Base-by-base conservation (phyloP, 148 eudicot genomes). In the Nepenthes mirabilis region DNA sequence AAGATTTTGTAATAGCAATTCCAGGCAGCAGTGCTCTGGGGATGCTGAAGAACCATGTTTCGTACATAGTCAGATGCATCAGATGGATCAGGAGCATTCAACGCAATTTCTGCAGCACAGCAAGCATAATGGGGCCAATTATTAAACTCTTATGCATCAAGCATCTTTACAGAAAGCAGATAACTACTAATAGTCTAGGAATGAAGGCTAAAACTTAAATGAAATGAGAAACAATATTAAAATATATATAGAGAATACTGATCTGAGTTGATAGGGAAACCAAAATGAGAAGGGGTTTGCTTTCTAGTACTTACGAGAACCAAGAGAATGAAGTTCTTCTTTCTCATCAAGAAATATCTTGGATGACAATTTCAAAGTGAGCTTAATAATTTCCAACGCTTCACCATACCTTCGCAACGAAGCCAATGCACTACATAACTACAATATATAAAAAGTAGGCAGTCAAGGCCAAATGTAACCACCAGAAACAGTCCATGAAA, bases 21-120 rank as follows among this genome's bases (percentile, higher is more conserved):
- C 97, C 97, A 91, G 47, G 97, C 96, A 71, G 97, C 78, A 71
- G 75, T 72, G 75, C 94, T 83, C 60, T 80, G 58, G 64, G 97
- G 93, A 77, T 74, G 78, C 67, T 80, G 87, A 74, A 68, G 77
- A 70, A 91, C 88, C 40, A 85, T 63, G 75, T 78, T 61, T 43
- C 86, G 81, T 52, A 82, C 88, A 52, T 66, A 88, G 33, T 83
- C 90, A 80, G 80, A 79, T 11, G 93, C 90, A 67, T 80, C 83
- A 7, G 81, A 66, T 56, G 97, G 96, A 73, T 85, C 96, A 61
- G 79, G 70, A 56, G 80, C 79, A 57, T 81, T 83, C 59, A 73
- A 70, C 50, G 89, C 84, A 62, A 91, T 71, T 74, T 81, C 97
- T 91, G 79, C 64, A 78, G 47, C 65, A 56, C 34, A 74, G 33